Evolutionary conservation across 495 filamentous ascomycete species (phyloP), one percentile per base, ranked within the genome.

Genomic region (Chlorociboria aeruginascens): DNA sequence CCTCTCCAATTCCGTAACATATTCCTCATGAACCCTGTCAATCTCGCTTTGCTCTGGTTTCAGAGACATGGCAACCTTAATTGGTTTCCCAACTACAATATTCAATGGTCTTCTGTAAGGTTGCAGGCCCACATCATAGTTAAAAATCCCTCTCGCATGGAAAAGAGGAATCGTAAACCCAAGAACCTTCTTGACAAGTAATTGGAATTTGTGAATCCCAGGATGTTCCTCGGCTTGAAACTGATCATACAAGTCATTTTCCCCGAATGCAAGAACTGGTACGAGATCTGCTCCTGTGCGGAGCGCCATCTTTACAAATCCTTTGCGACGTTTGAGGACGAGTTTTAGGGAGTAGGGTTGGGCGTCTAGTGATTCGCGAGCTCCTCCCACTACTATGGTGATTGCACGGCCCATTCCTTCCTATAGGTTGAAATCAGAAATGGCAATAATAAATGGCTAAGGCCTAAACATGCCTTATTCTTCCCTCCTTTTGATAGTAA

Each of bases 221-320:
- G 89, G 86, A 56, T 92, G 86, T 25, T 70, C 60, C 36, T 77
- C 69, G 0, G 83, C 76, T 34, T 78, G 68, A 31, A 95, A 62
- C 63, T 96, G 90, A 48, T 96, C 86, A 66, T 96, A 98, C 0
- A 98, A 67, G 50, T 96, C 86, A 57, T 96, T 97, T 67, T 98
- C 92, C 28, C 92, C 92, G 61, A 98, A 97, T 2, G 78, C 81
- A 1, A 98, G 64, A 0, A 95, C 87, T 0, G 92, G 92, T 0
- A 98, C 92, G 1, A 98, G 65, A 57, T 94, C 92, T 1, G 90
- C 90, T 17, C 89, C 87, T 6, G 82, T 88, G 39, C 87, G 79
- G 35, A 96, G 81, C 0, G 92, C 90, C 20, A 96, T 70, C 67
- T 94, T 97, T 61, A 97, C 72, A 57, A 97, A 96, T 3, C 92